A percentile compares a stretch with the other conserved stretches of the same genome.
Evolutionary conservation across 1,284 basidiomycete species (phyloP).

Genomic region (Ustilago cynodontis): DNA sequence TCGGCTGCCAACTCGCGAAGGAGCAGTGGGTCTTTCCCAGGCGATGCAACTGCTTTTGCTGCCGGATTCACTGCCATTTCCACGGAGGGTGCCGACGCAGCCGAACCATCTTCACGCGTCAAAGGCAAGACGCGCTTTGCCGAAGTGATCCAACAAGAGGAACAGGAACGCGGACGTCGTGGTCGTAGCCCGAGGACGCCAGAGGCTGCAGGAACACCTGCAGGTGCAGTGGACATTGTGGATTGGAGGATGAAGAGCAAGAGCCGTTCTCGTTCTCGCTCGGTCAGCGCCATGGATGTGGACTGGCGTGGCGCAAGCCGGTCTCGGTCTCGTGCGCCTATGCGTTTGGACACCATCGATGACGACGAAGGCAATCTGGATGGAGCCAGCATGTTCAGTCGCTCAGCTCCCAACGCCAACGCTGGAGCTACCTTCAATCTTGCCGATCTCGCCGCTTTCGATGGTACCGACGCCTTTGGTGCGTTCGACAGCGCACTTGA

Average conservation of each 20-base stretch:
- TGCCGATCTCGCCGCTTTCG: constrained; percentile 50
- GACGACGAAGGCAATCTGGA: constrained; percentile 45
- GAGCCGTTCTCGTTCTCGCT: constrained; percentile 71
- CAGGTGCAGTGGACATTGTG: constrained; percentile 58
- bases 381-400: constrained; percentile 43
- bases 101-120: constrained; percentile 15
- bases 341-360: constrained; percentile 50
- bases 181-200: constrained; percentile 61
- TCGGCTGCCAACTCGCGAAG: constrained; percentile 37
- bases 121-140: constrained; percentile 73
- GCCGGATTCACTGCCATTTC: constrained; percentile 48
- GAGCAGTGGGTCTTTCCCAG: constrained; percentile 51
- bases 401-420: constrained; percentile 49
- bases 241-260: constrained; percentile 69
- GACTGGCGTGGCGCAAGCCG: constrained; percentile 94
- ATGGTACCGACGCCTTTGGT: constrained; percentile 38
- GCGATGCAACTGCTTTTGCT: constrained; percentile 12
- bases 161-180: constrained; percentile 59
- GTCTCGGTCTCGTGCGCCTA: constrained; percentile 87
- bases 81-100: constrained; percentile 1
- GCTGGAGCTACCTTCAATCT: constrained; percentile 44
- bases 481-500: constrained; percentile 50
- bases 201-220: constrained; percentile 48
- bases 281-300: constrained; percentile 84
- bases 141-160: constrained; percentile 67